phyloP scores from a whole-genome alignment of 441 rosid species.

The Pelargonium exstipulatum region DNA sequence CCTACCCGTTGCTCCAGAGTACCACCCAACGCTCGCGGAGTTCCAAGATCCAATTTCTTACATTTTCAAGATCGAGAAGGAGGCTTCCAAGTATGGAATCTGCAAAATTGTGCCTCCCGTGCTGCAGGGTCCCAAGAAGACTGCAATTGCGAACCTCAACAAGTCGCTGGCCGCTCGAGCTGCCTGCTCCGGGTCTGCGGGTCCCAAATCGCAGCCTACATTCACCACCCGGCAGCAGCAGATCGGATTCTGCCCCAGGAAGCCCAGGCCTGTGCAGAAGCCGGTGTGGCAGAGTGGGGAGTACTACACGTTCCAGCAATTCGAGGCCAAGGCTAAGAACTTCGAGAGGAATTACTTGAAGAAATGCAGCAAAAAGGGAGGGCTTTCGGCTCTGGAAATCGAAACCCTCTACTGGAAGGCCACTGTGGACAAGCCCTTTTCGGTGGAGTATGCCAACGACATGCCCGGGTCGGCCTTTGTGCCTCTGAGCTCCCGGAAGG shows the following conservation, averaged over 20 bases:
- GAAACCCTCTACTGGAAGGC: constrained; percentile 98
- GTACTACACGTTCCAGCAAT: constrained; percentile 69
- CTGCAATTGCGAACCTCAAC: constrained; percentile 68
- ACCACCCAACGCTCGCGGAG: constrained; percentile 72
- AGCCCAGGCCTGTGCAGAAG: constrained; percentile 74
- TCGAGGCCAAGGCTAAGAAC: constrained; percentile 78
- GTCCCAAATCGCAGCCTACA: constrained; percentile 55
- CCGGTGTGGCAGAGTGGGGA: constrained; percentile 99
- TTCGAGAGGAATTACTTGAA: constrained; percentile 65
- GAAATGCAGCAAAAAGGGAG: constrained; percentile 51
- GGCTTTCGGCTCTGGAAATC: constrained; percentile 65
- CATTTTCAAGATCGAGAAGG: constrained; percentile 96
- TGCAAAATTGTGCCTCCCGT: constrained; percentile 96
- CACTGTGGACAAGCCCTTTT: constrained; percentile 77
- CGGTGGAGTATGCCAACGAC: constrained; percentile 95
- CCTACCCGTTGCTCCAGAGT: constrained; percentile 89
- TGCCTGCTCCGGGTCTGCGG: constrained; percentile 23
- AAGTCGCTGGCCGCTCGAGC: constrained; percentile 66
- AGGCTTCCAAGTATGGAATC: constrained; percentile 89
- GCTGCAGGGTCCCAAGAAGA: constrained; percentile 58
- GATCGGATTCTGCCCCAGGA: constrained; percentile 96
- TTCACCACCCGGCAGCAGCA: constrained; percentile 98
- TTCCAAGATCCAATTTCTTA: constrained; percentile 99
- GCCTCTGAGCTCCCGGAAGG: constrained; percentile 37
- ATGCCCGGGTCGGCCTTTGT: constrained; percentile 97